Evolutionary conservation across 495 filamentous ascomycete species (phyloP).

Genomic region (Hyaloscypha bicolor): DNA sequence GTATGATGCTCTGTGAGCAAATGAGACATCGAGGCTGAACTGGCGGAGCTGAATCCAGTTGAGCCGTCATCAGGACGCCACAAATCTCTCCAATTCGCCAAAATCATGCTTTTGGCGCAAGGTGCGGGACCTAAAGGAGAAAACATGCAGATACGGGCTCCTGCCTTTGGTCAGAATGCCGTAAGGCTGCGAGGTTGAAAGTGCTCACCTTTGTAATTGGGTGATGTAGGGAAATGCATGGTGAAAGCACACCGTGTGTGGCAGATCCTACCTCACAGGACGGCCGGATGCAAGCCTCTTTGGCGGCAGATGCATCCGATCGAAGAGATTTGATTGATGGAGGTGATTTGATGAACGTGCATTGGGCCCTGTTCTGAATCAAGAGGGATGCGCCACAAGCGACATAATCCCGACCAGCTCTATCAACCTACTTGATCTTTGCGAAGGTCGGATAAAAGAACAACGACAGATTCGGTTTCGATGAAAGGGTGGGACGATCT

Average conservation of each 20-base stretch:
- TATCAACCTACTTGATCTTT: no score
- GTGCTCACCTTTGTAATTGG: neutral
- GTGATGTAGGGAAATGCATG: neutral
- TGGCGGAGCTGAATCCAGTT: neutral
- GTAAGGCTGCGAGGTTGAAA: neutral
- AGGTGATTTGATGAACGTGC: neutral
- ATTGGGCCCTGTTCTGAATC: no score
- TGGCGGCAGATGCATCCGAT: neutral
- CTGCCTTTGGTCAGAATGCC: neutral
- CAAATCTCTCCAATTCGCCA: neutral
- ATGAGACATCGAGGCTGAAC: neutral
- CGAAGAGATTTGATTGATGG: neutral
- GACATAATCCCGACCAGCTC: no score
- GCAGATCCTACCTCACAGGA: neutral
- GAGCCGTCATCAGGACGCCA: neutral
- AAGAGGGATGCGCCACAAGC: no score
- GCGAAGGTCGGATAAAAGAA: no score
- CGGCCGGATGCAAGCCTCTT: neutral
- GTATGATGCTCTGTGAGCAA: neutral
- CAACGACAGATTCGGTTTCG: no score
- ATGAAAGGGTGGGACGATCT: no score
- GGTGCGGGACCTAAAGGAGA: neutral
- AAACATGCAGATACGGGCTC: neutral
- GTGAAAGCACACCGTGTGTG: neutral
- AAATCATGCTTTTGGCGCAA: neutral